Evolutionary conservation across 1,139 yeast genomes (phyloP).

Genomic region (Geotrichum fermentans): DNA sequence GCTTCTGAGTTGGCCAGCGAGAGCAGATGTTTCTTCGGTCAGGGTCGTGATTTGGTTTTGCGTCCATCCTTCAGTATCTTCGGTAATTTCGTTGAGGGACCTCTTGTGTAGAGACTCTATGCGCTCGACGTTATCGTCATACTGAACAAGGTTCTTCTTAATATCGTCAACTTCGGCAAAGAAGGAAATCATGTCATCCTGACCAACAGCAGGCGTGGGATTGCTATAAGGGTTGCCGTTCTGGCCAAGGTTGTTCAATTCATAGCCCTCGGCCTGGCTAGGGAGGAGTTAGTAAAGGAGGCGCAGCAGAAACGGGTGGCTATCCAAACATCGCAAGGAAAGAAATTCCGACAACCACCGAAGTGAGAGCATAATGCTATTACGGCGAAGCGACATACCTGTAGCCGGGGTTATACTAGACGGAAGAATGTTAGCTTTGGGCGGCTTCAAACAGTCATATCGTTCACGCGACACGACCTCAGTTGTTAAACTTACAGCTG

Average conservation of each 20-base stretch:
- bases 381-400: background rate
- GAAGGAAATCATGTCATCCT: slow-evolving; percentile 64
- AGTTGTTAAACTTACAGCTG: slow-evolving; percentile 2
- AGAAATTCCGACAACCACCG: background rate
- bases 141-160: slow-evolving; percentile 74
- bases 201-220: slow-evolving; percentile 17
- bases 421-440: background rate
- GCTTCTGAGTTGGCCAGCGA: slow-evolving; percentile 68
- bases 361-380: too few relatives aligned
- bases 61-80: slow-evolving; percentile 66
- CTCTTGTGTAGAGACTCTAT: slow-evolving; percentile 79
- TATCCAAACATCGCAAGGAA: background rate
- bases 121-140: slow-evolving; percentile 69
- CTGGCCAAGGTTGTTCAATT: slow-evolving; percentile 9
- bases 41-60: slow-evolving; percentile 74
- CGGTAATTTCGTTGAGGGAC: slow-evolving; percentile 79
- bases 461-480: background rate
- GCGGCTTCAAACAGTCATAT: background rate
- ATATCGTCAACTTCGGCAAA: slow-evolving; percentile 81
- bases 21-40: slow-evolving; percentile 70
- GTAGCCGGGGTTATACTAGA: slow-evolving; percentile 4
- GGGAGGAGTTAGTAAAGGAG: slow-evolving; percentile 6
- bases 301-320: slow-evolving; percentile 2
- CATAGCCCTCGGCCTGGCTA: slow-evolving; percentile 15
- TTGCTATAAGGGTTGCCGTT: slow-evolving; percentile 10